A percentile compares a stretch with the other conserved stretches of the same genome.
Conservation (phyloP, 306 rosid genomes). For the Pyrus communis region DNA sequence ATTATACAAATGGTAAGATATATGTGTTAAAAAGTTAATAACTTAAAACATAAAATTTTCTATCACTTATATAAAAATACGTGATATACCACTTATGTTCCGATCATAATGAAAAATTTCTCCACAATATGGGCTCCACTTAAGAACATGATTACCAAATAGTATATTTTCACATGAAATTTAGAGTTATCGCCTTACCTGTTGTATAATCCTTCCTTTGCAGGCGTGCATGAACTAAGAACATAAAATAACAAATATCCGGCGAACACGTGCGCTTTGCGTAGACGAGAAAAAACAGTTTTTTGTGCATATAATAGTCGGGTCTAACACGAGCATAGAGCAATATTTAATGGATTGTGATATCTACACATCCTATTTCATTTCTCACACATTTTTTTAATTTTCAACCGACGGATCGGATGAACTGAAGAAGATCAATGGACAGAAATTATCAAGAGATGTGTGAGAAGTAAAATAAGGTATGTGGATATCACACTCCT, state of each 20-base stretch:
- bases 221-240: neutral
- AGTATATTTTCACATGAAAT: neutral
- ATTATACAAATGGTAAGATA: no score
- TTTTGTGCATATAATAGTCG: neutral
- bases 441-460: no score
- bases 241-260: neutral
- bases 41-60: no score
- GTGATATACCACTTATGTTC: accelerated
- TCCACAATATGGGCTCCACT: neutral
- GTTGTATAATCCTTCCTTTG: neutral
- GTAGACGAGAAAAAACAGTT: neutral
- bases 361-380: no score
- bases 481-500: no score
- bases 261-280: neutral
- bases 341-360: neutral
- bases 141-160: neutral
- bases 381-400: no score
- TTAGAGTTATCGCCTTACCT: neutral
- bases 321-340: neutral
- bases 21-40: no score
- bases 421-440: no score
- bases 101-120: no score
- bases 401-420: no score
- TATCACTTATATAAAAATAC: no score
- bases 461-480: no score